A percentile compares a stretch with the other conserved stretches of the same genome.
Conservation (phyloP, 2,329 filamentous ascomycete species). For the Cylindrodendrum hubeiense region DNA sequence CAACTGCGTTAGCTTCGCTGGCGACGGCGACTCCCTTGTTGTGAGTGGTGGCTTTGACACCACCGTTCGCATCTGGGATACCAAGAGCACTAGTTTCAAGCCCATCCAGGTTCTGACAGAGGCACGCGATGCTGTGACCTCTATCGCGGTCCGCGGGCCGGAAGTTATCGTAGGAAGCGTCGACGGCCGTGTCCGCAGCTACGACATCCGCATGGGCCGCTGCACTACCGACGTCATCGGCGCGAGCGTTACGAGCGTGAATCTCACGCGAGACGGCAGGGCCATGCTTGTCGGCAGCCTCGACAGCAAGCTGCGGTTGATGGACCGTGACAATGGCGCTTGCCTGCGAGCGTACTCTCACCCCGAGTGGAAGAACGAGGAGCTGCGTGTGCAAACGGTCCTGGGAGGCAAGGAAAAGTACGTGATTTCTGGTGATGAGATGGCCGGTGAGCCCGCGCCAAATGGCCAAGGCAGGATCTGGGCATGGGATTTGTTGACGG, state of each 20-base stretch:
- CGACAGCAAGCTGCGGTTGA: conserved; percentile 81
- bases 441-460: conserved; percentile 46
- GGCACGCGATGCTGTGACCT: conserved; percentile 76
- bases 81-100: conserved; percentile 64
- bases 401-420: conserved; percentile 82
- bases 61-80: conserved; percentile 82
- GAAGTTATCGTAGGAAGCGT: conserved; percentile 83
- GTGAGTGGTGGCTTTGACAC: conserved; percentile 82
- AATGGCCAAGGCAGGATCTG: conserved; percentile 71
- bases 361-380: conserved; percentile 70
- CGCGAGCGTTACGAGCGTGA: conserved; percentile 80
- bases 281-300: conserved; percentile 80
- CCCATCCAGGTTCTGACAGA: conserved; percentile 81
- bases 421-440: conserved; percentile 85
- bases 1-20: conserved; percentile 84
- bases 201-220: conserved; percentile 84
- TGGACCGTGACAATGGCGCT: conserved; percentile 82
- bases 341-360: conserved; percentile 79
- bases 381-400: conserved; percentile 80
- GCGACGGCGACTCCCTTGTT: conserved; percentile 79
- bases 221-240: conserved; percentile 79
- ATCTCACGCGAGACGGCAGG: conserved; percentile 77
- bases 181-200: conserved; percentile 83
- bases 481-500: conserved; percentile 88
- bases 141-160: conserved; percentile 59